Evolutionary conservation across 2,329 filamentous ascomycete species (phyloP), one percentile per base, ranked within the genome.

Genomic region (Ceratocystiopsis sp.): DNA sequence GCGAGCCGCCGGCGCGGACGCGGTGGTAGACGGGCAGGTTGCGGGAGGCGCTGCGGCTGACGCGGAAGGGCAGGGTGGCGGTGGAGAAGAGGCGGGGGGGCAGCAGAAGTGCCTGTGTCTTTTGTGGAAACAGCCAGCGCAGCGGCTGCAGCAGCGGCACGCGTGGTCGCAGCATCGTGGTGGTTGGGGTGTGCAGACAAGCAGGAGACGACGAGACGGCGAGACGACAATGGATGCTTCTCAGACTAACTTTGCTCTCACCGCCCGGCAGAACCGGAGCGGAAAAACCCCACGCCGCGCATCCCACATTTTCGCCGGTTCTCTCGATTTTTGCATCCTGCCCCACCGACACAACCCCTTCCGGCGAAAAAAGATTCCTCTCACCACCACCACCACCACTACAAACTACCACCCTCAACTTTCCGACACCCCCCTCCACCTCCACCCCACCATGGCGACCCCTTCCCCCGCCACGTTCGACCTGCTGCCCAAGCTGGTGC

Each of bases 401-500:
- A 32, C 29, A 12, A 32, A 32, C 7, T 7, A 32, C 7, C 29
- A 32, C 29, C 7, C 29, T 7, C 29, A 32, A 7, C 7, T 12
- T 7, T 7, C 29, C 29, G 29, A 32, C 29, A 32, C 38, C 18
- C 29, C 16, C 19, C 12, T 18, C 33, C 15, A 16, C 16, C 39
- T 17, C 8, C 13, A 14, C 33, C 5, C 40, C 36, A 47, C 18
- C 35, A 51, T 51, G 49, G 48, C 49, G 33, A 29, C 44, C 37
- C 35, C 41, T 35, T 39, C 48, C 44, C 48, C 52, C 42, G 45
- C 53, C 49, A 54, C 59, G 42, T 61, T 57, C 53, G 57, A 61
- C 52, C 54, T 96, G 50, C 75, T 95, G 55, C 84, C 85, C 55
- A 86, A 87, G 65, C 71, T 98, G 57, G 82, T 95, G 60, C 79